phyloP scores from a whole-genome alignment of 164 flowering plant genomes.

The Umbellularia californica region DNA sequence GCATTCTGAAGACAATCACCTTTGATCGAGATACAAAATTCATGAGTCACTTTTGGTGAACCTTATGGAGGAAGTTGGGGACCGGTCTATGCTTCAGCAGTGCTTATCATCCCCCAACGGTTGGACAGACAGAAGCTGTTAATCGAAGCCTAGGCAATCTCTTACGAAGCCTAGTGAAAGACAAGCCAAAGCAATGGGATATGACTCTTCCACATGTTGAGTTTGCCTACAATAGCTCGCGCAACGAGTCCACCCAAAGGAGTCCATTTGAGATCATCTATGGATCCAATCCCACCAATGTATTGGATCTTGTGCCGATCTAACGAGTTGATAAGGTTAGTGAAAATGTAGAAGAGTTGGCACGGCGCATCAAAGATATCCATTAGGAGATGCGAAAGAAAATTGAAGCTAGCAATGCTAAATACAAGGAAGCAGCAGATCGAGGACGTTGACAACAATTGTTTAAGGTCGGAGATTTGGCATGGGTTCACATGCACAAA shows the following conservation, averaged over 20 bases:
- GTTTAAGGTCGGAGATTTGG: not conserved
- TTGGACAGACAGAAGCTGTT: not conserved
- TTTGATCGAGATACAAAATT: not conserved
- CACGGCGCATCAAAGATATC: not conserved
- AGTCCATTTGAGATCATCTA: conserved; percentile 2
- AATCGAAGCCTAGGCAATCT: not conserved
- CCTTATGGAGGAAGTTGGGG: not conserved
- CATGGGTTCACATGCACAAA: not conserved
- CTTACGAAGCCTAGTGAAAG: not conserved
- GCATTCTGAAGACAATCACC: not conserved
- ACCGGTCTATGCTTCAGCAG: not conserved
- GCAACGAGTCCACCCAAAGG: not conserved
- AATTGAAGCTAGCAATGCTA: not conserved
- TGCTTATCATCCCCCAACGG: not conserved
- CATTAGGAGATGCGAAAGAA: not conserved
- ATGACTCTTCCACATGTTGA: not conserved
- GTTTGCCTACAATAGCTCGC: not conserved
- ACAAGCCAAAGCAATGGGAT: not conserved
- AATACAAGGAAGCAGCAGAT: not conserved
- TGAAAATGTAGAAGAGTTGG: not conserved
- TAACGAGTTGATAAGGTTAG: not conserved
- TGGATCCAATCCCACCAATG: not conserved
- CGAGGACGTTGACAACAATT: not conserved
- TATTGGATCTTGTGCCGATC: not conserved
- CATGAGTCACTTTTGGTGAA: not conserved